These are phyloP conservation scores for Pyrenochaeta sp. DNA, from an alignment of 2,329 filamentous ascomycete species.

Conservation along the genomic window DNA sequence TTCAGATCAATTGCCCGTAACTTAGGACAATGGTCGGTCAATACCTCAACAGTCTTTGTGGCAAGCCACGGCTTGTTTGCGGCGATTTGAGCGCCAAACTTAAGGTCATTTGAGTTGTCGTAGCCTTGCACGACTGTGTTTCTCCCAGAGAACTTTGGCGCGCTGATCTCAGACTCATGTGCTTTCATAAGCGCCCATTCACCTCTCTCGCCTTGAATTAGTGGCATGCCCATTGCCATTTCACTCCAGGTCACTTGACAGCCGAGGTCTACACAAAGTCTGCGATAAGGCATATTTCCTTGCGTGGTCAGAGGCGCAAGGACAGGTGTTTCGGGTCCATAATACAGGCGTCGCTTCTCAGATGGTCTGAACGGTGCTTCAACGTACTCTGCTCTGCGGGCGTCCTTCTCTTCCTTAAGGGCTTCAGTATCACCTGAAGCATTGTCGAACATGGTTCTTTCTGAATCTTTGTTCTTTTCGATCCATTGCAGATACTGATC, in stretches of 20 bases:
- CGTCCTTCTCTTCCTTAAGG: constrained; percentile 56
- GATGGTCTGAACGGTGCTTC: constrained; percentile 89
- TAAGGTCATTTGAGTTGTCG: constrained; percentile 81
- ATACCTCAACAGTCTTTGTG: constrained; percentile 83
- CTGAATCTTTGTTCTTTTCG: constrained; percentile 65
- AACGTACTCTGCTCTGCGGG: constrained; percentile 80
- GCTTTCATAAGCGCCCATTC: constrained; percentile 97
- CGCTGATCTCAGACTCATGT: constrained; percentile 80
- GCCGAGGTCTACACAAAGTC: constrained; percentile 87
- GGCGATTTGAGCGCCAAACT: constrained; percentile 91
- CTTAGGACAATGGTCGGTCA: constrained; percentile 79
- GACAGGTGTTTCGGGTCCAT: constrained; percentile 89
- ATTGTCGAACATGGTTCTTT: constrained; percentile 44
- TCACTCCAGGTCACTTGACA: constrained; percentile 96
- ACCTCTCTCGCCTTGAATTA: constrained; percentile 87
- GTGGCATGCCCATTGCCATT: constrained; percentile 92
- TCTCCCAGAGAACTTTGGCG: constrained; percentile 72
- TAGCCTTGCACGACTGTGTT: constrained; percentile 74
- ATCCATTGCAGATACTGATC: constrained; percentile 82
- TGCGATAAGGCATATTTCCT: constrained; percentile 92
- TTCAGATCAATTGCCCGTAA: constrained; percentile 94
- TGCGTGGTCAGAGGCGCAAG: constrained; percentile 96
- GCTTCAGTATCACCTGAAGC: constrained; percentile 44
- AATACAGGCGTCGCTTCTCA: constrained; percentile 93
- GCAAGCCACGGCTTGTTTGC: constrained; percentile 92